phyloP scores from a whole-genome alignment of 106 monocot species.

The Amphibolis antarctica region DNA sequence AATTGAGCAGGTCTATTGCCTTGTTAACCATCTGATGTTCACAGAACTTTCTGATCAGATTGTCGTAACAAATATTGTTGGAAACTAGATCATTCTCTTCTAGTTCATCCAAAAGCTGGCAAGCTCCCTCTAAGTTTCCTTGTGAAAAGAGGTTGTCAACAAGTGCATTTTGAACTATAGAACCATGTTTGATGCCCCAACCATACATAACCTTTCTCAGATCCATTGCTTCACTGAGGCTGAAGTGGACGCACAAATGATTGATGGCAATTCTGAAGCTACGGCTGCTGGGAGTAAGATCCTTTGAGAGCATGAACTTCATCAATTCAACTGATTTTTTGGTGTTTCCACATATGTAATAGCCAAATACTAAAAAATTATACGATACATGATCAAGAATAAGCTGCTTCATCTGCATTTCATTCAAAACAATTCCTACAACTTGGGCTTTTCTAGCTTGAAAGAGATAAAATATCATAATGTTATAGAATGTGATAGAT shows the following conservation, averaged over 20 bases:
- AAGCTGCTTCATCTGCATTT: slow-evolving; percentile 37
- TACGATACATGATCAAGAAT: slow-evolving; percentile 43
- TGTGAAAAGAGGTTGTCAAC: slow-evolving; percentile 28
- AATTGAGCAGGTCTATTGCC: slow-evolving; percentile 53
- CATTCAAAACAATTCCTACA: slow-evolving; percentile 43
- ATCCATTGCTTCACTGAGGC: slow-evolving; percentile 44
- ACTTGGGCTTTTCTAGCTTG: slow-evolving; percentile 26
- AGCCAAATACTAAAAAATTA: slow-evolving; percentile 74
- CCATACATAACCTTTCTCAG: slow-evolving; percentile 41
- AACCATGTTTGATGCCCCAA: slow-evolving; percentile 40
- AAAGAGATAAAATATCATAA: slow-evolving; percentile 74
- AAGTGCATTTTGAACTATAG: slow-evolving; percentile 32
- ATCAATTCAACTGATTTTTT: slow-evolving; percentile 34
- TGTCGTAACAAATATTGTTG: slow-evolving; percentile 23
- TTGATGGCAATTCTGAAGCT: slow-evolving; percentile 42
- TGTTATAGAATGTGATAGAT: slow-evolving; percentile 34
- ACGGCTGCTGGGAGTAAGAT: slow-evolving; percentile 52
- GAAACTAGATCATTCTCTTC: slow-evolving; percentile 21
- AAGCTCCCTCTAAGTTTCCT: slow-evolving; percentile 39
- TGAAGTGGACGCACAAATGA: slow-evolving; percentile 33
- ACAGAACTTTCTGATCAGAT: slow-evolving; percentile 52
- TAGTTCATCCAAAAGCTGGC: slow-evolving; percentile 25
- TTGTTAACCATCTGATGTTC: slow-evolving; percentile 28
- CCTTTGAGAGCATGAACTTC: slow-evolving; percentile 33
- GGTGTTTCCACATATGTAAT: slow-evolving; percentile 41